Percentiles rank a stretch among this genome's conserved stretches.
Conservation (phyloP, 176 grass and related monocot species). For the Ensete ventricosum region DNA sequence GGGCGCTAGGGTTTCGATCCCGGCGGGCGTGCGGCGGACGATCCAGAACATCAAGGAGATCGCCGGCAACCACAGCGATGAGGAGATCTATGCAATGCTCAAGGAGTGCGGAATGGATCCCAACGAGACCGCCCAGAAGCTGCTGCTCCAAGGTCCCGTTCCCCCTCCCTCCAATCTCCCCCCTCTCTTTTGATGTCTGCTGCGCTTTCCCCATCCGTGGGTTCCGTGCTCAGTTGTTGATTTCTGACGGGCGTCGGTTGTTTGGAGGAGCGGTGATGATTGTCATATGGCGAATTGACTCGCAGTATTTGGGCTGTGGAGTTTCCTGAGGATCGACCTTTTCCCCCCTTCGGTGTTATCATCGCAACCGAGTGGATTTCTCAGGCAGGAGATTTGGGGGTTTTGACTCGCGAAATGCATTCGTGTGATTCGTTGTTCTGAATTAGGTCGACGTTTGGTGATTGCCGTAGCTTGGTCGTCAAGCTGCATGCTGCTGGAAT, state of each 20-base stretch:
- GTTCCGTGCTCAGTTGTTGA: not conserved
- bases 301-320: too few relatives aligned
- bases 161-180: not conserved
- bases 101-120: constrained; percentile 94
- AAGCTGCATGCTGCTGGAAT: too few relatives aligned
- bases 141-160: constrained; percentile 63
- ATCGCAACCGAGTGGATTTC: too few relatives aligned
- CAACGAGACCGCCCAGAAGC: constrained; percentile 85
- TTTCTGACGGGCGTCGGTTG: not conserved
- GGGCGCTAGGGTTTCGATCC: constrained; percentile 35
- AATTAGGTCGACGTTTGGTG: too few relatives aligned
- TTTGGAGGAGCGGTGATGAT: not conserved
- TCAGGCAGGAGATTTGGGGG: too few relatives aligned
- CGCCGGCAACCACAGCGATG: constrained; percentile 67
- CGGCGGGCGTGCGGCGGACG: constrained; percentile 44
- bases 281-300: too few relatives aligned
- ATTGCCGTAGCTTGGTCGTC: too few relatives aligned
- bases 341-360: too few relatives aligned
- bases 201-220: not conserved
- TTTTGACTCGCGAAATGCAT: too few relatives aligned
- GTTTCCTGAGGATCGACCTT: too few relatives aligned
- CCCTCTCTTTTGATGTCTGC: not conserved
- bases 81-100: constrained; percentile 89
- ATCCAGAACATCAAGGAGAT: constrained; percentile 92
- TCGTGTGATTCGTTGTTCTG: too few relatives aligned